Conservation (phyloP, 1,139 yeast species). For the Lodderomyces parapsilosis region DNA sequence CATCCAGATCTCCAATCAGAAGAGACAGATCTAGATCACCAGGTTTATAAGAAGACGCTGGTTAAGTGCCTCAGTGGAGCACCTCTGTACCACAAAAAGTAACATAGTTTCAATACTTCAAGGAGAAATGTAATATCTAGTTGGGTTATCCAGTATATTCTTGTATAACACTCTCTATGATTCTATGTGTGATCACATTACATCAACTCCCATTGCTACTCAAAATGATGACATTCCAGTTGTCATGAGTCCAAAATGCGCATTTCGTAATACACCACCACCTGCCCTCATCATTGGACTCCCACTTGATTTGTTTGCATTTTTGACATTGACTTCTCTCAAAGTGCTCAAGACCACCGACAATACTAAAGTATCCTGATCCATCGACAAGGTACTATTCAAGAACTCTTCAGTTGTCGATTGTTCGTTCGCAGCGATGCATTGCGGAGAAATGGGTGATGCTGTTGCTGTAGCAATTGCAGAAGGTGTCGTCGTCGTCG, state of each 20-base stretch:
- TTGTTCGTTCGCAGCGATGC: neutral
- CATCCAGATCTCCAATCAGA: slow-evolving; percentile 41
- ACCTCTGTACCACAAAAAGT: too few relatives aligned
- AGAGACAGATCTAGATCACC: slow-evolving; percentile 45
- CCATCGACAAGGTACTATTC: slow-evolving; percentile 34
- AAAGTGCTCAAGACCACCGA: slow-evolving; percentile 30
- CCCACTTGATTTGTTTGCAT: slow-evolving; percentile 17
- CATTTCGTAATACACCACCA: slow-evolving; percentile 1
- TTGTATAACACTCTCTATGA: neutral
- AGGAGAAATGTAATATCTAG: too few relatives aligned
- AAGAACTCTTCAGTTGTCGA: neutral
- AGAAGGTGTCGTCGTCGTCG: neutral
- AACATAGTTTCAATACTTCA: too few relatives aligned
- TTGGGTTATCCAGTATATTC: neutral
- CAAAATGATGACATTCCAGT: slow-evolving; percentile 1
- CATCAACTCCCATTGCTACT: too few relatives aligned
- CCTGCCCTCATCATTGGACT: slow-evolving; percentile 3
- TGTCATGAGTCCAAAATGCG: slow-evolving; percentile 1
- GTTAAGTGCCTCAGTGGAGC: too few relatives aligned
- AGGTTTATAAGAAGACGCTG: slow-evolving; percentile 13
- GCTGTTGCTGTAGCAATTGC: neutral
- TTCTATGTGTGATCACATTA: neutral
- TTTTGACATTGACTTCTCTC: slow-evolving; percentile 32
- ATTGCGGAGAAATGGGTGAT: neutral
- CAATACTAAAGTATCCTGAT: slow-evolving; percentile 33